Conservation (phyloP, 306 rosid genomes). For the Quercus variabilis region DNA sequence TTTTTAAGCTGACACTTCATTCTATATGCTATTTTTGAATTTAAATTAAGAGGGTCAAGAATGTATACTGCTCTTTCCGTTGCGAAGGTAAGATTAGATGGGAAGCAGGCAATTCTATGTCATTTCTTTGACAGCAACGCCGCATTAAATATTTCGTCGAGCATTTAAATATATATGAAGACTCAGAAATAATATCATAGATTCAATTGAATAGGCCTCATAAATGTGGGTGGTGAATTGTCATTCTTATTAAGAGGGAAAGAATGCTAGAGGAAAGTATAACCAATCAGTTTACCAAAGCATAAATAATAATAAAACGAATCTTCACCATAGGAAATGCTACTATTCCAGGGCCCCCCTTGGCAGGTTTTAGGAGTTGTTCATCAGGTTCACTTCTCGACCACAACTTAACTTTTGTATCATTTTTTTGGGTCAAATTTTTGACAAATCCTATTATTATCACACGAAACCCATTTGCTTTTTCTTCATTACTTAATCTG, state of each 20-base stretch:
- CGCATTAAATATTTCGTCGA: not conserved
- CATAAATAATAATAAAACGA: not conserved
- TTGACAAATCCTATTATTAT: too few species aligned
- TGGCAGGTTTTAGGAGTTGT: not conserved
- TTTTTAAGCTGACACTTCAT: too few species aligned
- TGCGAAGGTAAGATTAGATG: not conserved
- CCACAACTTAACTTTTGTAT: too few species aligned
- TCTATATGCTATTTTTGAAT: too few species aligned
- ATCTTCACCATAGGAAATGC: not conserved
- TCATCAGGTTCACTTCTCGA: too few species aligned
- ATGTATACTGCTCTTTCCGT: not conserved
- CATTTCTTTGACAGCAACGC: slow-evolving; percentile 17
- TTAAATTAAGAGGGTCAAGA: too few species aligned
- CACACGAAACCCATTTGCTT: too few species aligned
- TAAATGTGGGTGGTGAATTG: slow-evolving; percentile 6
- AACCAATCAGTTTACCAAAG: too few species aligned
- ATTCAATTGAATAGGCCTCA: slow-evolving; percentile 25
- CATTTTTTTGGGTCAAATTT: too few species aligned
- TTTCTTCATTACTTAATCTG: too few species aligned
- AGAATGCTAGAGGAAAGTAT: too few species aligned
- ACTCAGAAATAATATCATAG: slow-evolving; percentile 27
- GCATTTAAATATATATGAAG: slow-evolving; percentile 16
- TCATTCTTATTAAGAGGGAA: not conserved
- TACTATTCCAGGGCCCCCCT: not conserved
- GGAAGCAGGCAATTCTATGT: not conserved